phyloP scores from a whole-genome alignment of 2,329 filamentous ascomycete genomes.

The Fusarium chaquense region DNA sequence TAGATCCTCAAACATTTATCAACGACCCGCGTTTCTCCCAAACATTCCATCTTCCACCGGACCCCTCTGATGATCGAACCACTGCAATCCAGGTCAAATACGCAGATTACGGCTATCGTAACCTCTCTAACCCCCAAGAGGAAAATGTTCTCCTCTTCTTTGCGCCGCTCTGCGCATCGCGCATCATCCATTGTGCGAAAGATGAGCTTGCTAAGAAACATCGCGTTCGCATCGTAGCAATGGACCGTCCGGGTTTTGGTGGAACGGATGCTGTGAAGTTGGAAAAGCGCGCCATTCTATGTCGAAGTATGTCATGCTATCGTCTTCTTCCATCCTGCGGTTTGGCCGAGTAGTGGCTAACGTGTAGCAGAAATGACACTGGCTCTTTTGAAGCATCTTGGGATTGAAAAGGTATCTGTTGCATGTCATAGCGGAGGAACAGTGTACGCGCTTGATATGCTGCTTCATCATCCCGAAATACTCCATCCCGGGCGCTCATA shows the following conservation, averaged over 20 bases:
- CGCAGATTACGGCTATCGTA: slow-evolving; percentile 26
- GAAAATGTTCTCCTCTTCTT: slow-evolving; percentile 34
- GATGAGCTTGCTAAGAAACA: slow-evolving; percentile 22
- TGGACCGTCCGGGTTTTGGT: slow-evolving; percentile 28
- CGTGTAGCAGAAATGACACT: slow-evolving; percentile 1
- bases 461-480: slow-evolving; percentile 30
- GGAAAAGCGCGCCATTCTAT: not conserved
- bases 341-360: not conserved
- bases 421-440: slow-evolving; percentile 33
- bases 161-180: slow-evolving; percentile 15
- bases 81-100: slow-evolving; percentile 13
- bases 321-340: not conserved
- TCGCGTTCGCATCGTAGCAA: slow-evolving; percentile 12
- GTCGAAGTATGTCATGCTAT: slow-evolving; percentile 14
- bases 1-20: not conserved
- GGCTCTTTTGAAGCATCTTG: slow-evolving; percentile 4
- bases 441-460: slow-evolving; percentile 28
- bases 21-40: slow-evolving; percentile 26
- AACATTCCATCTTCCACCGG: slow-evolving; percentile 7
- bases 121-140: not conserved
- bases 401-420: slow-evolving; percentile 16
- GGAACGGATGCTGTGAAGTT: slow-evolving; percentile 18
- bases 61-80: not conserved
- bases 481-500: slow-evolving; percentile 22
- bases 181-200: slow-evolving; percentile 26